These are phyloP conservation scores for Caryopteris hybrid DNA, from an alignment of 305 asterid species.

Conservation along the genomic window DNA sequence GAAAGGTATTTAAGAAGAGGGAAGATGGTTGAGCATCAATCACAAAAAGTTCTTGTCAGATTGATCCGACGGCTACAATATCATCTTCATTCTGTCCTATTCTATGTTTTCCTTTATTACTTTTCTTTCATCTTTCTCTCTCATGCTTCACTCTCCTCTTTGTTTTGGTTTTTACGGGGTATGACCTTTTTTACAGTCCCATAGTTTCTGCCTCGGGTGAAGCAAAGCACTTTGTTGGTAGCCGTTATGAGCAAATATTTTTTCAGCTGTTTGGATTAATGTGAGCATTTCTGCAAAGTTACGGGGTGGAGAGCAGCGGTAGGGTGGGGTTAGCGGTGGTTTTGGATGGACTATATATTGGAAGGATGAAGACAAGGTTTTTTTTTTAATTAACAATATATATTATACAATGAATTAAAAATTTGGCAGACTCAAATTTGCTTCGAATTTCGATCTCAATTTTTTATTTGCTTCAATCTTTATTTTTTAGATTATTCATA, in stretches of 20 bases:
- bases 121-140: too few species aligned
- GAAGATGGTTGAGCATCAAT: constrained; percentile 31
- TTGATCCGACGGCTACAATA: constrained; percentile 46
- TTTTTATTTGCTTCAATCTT: too few species aligned
- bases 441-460: too few species aligned
- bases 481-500: too few species aligned
- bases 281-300: neutral
- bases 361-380: neutral
- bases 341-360: neutral
- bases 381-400: too few species aligned
- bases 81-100: constrained; percentile 33
- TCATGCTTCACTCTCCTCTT: constrained; percentile 1
- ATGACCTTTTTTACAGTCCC: constrained; percentile 25
- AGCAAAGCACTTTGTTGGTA: constrained; percentile 41
- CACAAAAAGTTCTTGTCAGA: constrained; percentile 37
- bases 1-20: constrained; percentile 28
- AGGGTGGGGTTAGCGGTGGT: neutral
- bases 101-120: constrained; percentile 11
- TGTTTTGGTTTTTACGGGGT: constrained; percentile 11
- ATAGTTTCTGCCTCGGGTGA: constrained; percentile 28
- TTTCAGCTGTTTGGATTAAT: constrained; percentile 15
- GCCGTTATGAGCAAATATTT: constrained; percentile 38
- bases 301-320: too few species aligned
- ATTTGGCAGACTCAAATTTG: too few species aligned
- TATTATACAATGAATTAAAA: too few species aligned